Evolutionary conservation across 2,329 filamentous ascomycete genomes (phyloP), one percentile per base, ranked within the genome.

Genomic region (Fusarium sp.): DNA sequence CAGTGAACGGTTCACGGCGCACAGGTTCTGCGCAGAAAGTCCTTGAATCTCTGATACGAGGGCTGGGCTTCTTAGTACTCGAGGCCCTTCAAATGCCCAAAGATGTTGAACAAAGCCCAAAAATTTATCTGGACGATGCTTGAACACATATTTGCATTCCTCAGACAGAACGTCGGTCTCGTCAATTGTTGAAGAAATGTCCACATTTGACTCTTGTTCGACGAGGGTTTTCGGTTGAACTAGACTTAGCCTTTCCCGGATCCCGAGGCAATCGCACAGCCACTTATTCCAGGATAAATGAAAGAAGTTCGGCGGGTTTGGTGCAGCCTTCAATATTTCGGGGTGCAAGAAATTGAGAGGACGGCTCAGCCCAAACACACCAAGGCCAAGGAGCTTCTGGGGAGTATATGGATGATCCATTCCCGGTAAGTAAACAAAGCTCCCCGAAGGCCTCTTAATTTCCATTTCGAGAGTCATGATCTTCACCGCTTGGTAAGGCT

Each of bases 21-120:
- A 68, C 17, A 72, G 52, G 3, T 49, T 13, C 17, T 58, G 4
- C 2, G 61, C 67, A 6, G 49, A 13, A 18, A 68, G 58, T 18
- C 42, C 18, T n/a, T 33, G 18, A 8, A 70, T 52, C 38, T 48
- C 26, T 0, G 45, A 44, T 36, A 40, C 17, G 22, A 67, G 50
- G 31, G 14, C 5, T n/a, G 8, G 20, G 7, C 46, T 46, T 15
- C 18, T 17, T 26, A 42, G 1, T 2, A 69, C 6, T 33, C 15
- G 31, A 5, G 49, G 24, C 17, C 43, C 40, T 9, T 69, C 63
- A 18, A n/a, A 22, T 15, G 17, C 17, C 67, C 64, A 72, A 2
- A 66, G 61, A 40, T 66, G 13, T 22, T 62, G 33, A 36, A 72
- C 26, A 10, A 70, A 7, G 0, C 64, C 67, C n/a, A 72, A 11